Base-by-base conservation (phyloP, 352 stramenopile species). In the Pythium grandisporangium region DNA sequence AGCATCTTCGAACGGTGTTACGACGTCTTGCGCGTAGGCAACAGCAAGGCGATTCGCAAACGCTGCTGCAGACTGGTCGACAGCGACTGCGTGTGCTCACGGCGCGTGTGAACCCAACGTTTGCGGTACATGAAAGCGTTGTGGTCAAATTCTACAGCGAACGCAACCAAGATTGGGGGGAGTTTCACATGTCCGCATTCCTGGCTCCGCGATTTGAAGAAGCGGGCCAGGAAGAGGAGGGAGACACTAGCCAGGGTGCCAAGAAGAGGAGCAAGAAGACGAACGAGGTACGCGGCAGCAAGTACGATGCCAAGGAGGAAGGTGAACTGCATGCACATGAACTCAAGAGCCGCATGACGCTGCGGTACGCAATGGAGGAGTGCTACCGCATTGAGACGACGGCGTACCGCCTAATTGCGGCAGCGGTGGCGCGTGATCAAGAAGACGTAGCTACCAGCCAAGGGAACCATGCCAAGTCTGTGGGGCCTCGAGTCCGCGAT, bases 141-240 rank as follows among this genome's bases (percentile, higher is more conserved):
- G 40, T 90, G 14, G 45, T 93, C 24, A 93, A 93, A 46, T 88
- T 88, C 23, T 91, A 86, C 48, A 93, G 80, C 30, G 63, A 86
- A 42, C 83, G 79, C 48, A 93, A 93, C 37, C 56, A 84, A 36
- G 70, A 79, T 14, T 93, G 78, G 77, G 66, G 75, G 16, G 78
- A 91, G 51, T 81, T 88, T 35, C 61, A 87, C 40, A 68, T 91
- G 42, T 53, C 77, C 19, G 58, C 69, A 5, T 90, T 73, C 47
- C 60, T 90, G 41, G 47, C 75, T 8, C 69, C 71, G 11, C 59
- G 73, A 1, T 86, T 82, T 30, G 42, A 43, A 1, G 21, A 35
- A 14, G 41, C 27, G 4, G 21, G 37, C 38, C 21, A 37, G 5
- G 38, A 45, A 37, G 23, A 10, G 6, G n/a, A 8, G 5, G 6